phyloP scores from a whole-genome alignment of 2,329 filamentous ascomycete species.

The Tolypocladium sp. region DNA sequence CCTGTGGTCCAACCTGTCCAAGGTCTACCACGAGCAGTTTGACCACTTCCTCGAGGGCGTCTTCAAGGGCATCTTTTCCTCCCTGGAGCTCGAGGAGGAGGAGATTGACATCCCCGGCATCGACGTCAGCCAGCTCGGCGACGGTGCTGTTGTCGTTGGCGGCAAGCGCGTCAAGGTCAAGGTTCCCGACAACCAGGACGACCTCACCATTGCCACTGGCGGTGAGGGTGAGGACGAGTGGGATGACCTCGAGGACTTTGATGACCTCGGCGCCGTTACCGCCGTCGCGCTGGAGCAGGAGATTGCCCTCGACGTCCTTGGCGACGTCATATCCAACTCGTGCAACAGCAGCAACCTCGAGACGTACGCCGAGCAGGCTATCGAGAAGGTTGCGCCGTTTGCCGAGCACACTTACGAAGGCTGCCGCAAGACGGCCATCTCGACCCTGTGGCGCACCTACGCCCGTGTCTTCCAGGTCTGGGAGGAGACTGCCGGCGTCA shows the following conservation, averaged over 20 bases:
- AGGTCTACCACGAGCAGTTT: conserved; percentile 83
- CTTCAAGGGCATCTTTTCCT: conserved; percentile 72
- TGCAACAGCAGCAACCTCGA: conserved; percentile 64
- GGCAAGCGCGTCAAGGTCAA: conserved; percentile 83
- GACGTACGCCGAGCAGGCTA: conserved; percentile 80
- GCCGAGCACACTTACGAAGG: conserved; percentile 88
- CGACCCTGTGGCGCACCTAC: conserved; percentile 88
- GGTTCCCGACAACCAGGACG: conserved; percentile 40
- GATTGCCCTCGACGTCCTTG: conserved; percentile 89
- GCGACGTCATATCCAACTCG: conserved; percentile 83
- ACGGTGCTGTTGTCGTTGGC: conserved; percentile 66
- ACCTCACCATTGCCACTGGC: conserved; percentile 45
- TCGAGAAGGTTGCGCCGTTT: conserved; percentile 72
- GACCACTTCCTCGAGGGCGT: conserved; percentile 69
- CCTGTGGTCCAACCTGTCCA: conserved; percentile 87
- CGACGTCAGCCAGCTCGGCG: conserved; percentile 50
- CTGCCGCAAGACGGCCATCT: conserved; percentile 83
- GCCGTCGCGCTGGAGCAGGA: conserved; percentile 94
- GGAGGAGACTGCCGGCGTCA: conserved; percentile 63
- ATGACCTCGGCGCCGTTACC: conserved; percentile 77
- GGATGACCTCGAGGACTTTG: conserved; percentile 67
- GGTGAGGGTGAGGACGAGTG: conserved; percentile 36
- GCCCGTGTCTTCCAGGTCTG: conserved; percentile 83
- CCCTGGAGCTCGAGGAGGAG: conserved; percentile 80
- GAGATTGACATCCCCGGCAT: conserved; percentile 69